Evolutionary conservation across 1,284 basidiomycete genomes (phyloP).

Genomic region (Ganoderma sp.): DNA sequence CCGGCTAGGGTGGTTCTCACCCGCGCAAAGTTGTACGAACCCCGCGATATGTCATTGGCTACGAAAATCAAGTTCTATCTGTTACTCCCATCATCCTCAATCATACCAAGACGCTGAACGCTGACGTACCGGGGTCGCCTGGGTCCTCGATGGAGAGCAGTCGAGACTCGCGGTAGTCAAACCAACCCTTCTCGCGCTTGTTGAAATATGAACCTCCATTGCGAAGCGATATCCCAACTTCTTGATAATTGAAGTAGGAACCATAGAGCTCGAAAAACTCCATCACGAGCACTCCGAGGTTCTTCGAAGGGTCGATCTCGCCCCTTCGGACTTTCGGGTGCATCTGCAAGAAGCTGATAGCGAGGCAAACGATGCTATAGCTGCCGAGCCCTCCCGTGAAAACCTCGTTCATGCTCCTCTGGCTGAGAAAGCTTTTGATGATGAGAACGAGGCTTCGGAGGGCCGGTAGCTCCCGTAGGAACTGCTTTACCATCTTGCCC

Average conservation of each 20-base stretch:
- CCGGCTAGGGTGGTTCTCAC: slow-evolving; percentile 87
- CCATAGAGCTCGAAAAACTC: slow-evolving; percentile 99
- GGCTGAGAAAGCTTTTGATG: slow-evolving; percentile 89
- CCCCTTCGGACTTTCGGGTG: slow-evolving; percentile 92
- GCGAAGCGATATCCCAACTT: slow-evolving; percentile 89
- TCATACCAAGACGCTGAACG: neutral
- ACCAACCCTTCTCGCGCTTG: slow-evolving; percentile 84
- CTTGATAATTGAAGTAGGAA: slow-evolving; percentile 88
- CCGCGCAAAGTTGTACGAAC: slow-evolving; percentile 84
- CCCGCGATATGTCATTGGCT: slow-evolving; percentile 94
- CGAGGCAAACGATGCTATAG: slow-evolving; percentile 93
- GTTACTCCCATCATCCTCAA: slow-evolving; percentile 12
- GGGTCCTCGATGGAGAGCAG: slow-evolving; percentile 94
- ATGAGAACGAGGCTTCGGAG: slow-evolving; percentile 84
- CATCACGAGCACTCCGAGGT: slow-evolving; percentile 90
- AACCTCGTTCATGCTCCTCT: slow-evolving; percentile 96
- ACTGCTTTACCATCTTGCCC: slow-evolving; percentile 82
- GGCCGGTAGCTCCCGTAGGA: slow-evolving; percentile 77
- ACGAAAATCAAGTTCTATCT: slow-evolving; percentile 8
- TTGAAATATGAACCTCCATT: slow-evolving; percentile 86
- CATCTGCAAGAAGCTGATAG: slow-evolving; percentile 93
- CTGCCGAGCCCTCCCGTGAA: slow-evolving; percentile 94
- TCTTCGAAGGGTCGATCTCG: slow-evolving; percentile 86
- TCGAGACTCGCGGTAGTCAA: slow-evolving; percentile 61
- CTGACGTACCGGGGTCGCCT: slow-evolving; percentile 81